A percentile compares a stretch with the other conserved stretches of the same genome.
Evolutionary conservation across 2,329 filamentous ascomycete species (phyloP).

Genomic region (Ceratocystis harringtonii): DNA sequence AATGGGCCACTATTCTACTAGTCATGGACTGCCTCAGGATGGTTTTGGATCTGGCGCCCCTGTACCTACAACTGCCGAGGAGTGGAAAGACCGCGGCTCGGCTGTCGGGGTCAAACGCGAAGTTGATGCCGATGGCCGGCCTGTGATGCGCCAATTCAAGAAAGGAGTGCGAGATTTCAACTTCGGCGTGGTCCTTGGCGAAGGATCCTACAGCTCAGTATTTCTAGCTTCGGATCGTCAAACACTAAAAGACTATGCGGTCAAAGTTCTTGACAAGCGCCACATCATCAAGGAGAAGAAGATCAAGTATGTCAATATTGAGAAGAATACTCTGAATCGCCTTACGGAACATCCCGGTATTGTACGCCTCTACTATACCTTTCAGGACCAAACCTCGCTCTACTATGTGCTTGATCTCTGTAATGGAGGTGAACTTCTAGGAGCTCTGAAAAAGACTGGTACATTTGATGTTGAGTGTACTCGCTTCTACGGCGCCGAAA

Average conservation of each 20-base stretch:
- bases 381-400: slow-evolving; percentile 87
- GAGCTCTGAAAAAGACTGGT: slow-evolving; percentile 82
- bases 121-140: slow-evolving; percentile 69
- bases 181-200: slow-evolving; percentile 79
- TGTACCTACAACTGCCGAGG: slow-evolving; percentile 53
- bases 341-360: slow-evolving; percentile 94
- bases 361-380: slow-evolving; percentile 93
- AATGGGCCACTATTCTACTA: slow-evolving; percentile 41
- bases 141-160: slow-evolving; percentile 71
- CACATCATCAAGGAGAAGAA: slow-evolving; percentile 99
- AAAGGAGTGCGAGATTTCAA: slow-evolving; percentile 96
- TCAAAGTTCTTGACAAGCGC: slow-evolving; percentile 94
- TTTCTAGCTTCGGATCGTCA: slow-evolving; percentile 84
- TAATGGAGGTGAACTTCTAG: slow-evolving; percentile 78
- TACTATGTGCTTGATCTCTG: slow-evolving; percentile 96
- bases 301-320: slow-evolving; percentile 99
- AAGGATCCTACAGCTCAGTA: slow-evolving; percentile 96
- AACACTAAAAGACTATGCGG: slow-evolving; percentile 88
- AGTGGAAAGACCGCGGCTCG: slow-evolving; percentile 94
- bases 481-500: slow-evolving; percentile 86
- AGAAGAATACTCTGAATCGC: slow-evolving; percentile 93
- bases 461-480: slow-evolving; percentile 94
- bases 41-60: slow-evolving; percentile 29
- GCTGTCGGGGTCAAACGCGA: slow-evolving; percentile 70
- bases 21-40: slow-evolving; percentile 22